Base-by-base conservation (phyloP, 2,329 filamentous ascomycete genomes). In the Aspergillus sp. region DNA sequence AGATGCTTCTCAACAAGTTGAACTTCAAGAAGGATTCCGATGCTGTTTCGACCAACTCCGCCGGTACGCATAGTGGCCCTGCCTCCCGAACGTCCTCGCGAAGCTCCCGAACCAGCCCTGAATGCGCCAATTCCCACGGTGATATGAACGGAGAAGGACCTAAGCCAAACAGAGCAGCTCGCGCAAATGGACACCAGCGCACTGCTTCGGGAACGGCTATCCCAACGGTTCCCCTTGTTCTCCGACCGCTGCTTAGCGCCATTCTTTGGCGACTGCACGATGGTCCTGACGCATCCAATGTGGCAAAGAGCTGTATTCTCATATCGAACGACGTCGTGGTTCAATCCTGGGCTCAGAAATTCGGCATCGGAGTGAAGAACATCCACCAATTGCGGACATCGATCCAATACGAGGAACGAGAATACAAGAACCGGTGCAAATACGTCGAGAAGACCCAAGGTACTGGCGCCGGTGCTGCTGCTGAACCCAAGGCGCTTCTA, bases 311-410 rank as follows among this genome's bases (percentile, higher is more conserved):
- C 23, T 67, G 68, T 37, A 73, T 74, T 33, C 59, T 75, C 5
- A 65, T 74, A 22, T 70, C 70, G 38, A 74, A 74, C 44, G 69
- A 74, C 44, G 68, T 65, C 10, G 58, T 60, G 41, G 72, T 67
- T 5, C 70, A 73, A 50, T 53, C 65, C 2, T 72, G 69, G 69
- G 72, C 72, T 4, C 71, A 73, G 52, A 74, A 74, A 47, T 74
- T 74, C 50, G 71, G 70, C 7, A 70, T 75, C 39, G 65, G 63
- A 2, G 69, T 71, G 23, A 74, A 74, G 57, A 75, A 72, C 48
- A 72, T 74, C 49, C 69, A 73, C 45, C 72, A 75, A 50, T 54
- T 75, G 44, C 70, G 72, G 32, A 73, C 70, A 12, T 68, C 70
- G 19, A 72, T 75, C 48, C 69, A 73, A 48, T 69, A 73, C 50